Evolutionary conservation across 108 stramenopile species (phyloP).

Genomic region (Stephanodiscus triporus): DNA sequence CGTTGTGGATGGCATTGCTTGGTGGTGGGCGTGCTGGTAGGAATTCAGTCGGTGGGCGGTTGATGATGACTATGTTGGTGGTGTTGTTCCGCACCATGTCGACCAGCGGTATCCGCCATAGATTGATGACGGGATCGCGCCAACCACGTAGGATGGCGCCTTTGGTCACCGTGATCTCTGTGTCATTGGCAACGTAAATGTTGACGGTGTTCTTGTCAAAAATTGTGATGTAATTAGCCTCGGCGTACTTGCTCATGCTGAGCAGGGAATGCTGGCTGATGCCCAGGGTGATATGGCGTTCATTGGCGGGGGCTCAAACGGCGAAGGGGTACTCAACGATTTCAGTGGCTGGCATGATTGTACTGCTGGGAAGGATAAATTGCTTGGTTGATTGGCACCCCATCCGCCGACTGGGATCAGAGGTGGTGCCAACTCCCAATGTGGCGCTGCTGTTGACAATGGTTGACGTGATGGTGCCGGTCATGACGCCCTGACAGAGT

Average conservation of each 20-base stretch:
- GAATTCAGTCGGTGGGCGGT: neutral
- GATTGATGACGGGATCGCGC: neutral
- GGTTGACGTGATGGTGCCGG: neutral
- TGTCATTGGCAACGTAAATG: neutral
- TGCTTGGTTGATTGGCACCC: neutral
- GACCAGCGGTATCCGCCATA: neutral
- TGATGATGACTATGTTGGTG: neutral
- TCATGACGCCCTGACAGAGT: neutral
- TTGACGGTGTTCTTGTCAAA: neutral
- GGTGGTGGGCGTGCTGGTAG: neutral
- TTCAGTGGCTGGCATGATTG: neutral
- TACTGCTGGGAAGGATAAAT: neutral
- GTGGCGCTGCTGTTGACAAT: no score
- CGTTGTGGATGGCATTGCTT: neutral
- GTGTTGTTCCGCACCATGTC: neutral
- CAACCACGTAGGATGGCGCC: neutral
- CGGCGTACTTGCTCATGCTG: neutral
- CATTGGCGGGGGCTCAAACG: neutral
- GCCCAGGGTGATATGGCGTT: neutral
- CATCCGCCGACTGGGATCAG: neutral
- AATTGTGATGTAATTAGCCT: neutral
- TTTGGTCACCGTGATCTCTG: neutral
- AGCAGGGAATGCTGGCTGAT: neutral
- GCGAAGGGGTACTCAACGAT: neutral
- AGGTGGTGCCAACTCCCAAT: neutral